These are phyloP conservation scores for Trichoderma gamsii DNA, from an alignment of 495 filamentous ascomycete genomes.

Conservation along the genomic window DNA sequence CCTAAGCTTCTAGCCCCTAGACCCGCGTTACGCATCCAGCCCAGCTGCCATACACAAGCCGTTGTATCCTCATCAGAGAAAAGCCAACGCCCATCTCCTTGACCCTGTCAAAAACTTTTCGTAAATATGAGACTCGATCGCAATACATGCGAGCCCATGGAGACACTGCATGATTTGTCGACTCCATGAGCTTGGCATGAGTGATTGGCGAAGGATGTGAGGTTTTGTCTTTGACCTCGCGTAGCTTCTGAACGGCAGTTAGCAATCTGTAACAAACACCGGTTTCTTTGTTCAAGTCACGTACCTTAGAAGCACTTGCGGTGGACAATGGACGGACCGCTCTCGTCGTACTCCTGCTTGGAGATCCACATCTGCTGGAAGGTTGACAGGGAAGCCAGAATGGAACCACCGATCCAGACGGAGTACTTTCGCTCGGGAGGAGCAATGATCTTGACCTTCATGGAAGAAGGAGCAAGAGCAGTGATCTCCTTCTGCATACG, in stretches of 20 bases:
- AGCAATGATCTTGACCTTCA: conserved; percentile 99
- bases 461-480: conserved; percentile 94
- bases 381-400: conserved; percentile 96
- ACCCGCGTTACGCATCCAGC: conserved; percentile 14
- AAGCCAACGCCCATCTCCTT: conserved; percentile 41
- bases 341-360: conserved; percentile 99
- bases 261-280: not conserved
- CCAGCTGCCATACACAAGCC: conserved; percentile 25
- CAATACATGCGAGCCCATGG: conserved; percentile 39
- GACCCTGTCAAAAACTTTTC: conserved; percentile 45
- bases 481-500: conserved; percentile 99
- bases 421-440: conserved; percentile 98
- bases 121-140: conserved; percentile 43
- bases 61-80: conserved; percentile 36
- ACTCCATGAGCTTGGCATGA: conserved; percentile 28
- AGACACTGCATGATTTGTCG: conserved; percentile 32
- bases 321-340: conserved; percentile 97
- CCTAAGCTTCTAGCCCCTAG: conserved; percentile 26
- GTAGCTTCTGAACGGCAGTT: not conserved
- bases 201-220: conserved; percentile 19
- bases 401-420: conserved; percentile 99
- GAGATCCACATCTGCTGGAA: conserved; percentile 99
- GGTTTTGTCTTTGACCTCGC: conserved; percentile 6
- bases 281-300: not conserved
- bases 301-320: conserved; percentile 98